Evolutionary conservation across 768 basidiomycete genomes (phyloP).

Genomic region (Boletus patriciae): DNA sequence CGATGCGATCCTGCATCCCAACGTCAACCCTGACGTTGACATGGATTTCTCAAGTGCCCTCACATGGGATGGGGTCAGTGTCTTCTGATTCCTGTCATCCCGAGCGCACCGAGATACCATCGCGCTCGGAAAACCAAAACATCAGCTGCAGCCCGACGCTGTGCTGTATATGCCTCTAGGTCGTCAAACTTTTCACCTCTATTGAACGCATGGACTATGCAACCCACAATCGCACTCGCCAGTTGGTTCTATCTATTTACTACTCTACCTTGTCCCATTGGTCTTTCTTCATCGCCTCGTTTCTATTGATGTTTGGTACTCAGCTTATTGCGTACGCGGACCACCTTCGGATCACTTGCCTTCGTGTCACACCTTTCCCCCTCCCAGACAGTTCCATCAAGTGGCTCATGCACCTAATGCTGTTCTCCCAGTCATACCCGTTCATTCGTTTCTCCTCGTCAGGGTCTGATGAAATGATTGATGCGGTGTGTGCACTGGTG

Average conservation of each 20-base stretch:
- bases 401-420: slow-evolving; percentile 20
- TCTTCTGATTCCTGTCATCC: slow-evolving; percentile 19
- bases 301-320: slow-evolving; percentile 2
- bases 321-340: neutral
- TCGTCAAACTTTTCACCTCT: slow-evolving; percentile 13
- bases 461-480: slow-evolving; percentile 47
- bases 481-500: slow-evolving; percentile 37
- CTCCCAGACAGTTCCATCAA: slow-evolving; percentile 3
- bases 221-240: slow-evolving; percentile 13
- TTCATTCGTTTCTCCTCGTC: slow-evolving; percentile 44
- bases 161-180: slow-evolving; percentile 9
- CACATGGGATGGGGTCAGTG: slow-evolving; percentile 31
- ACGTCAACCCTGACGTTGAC: slow-evolving; percentile 23
- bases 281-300: slow-evolving; percentile 14
- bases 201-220: slow-evolving; percentile 21
- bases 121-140: slow-evolving; percentile 20
- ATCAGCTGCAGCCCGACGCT: slow-evolving; percentile 6
- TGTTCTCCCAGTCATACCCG: slow-evolving; percentile 20
- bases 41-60: slow-evolving; percentile 31
- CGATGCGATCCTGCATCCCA: slow-evolving; percentile 22
- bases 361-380: neutral
- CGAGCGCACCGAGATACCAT: slow-evolving; percentile 4
- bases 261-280: slow-evolving; percentile 30
- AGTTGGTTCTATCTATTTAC: slow-evolving; percentile 24
- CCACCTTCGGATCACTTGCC: neutral